These are phyloP conservation scores for Hypoxylon sp. DNA, from an alignment of 2,329 filamentous ascomycete species.

Conservation along the genomic window DNA sequence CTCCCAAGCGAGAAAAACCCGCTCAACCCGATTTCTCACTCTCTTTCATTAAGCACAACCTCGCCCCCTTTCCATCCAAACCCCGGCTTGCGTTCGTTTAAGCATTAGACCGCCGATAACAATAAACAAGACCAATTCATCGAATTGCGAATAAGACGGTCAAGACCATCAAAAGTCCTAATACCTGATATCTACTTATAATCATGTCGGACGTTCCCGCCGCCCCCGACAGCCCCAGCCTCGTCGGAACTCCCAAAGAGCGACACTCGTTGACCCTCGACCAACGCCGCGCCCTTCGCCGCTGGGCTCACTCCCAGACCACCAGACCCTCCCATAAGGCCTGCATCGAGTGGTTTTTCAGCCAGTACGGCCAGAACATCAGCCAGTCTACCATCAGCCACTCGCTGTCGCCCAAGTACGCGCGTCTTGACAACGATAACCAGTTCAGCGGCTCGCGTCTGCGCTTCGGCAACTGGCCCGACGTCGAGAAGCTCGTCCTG, in stretches of 20 bases:
- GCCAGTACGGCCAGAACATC: slow-evolving; percentile 66
- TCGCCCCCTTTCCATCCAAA: slow-evolving; percentile 45
- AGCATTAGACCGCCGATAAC: slow-evolving; percentile 40
- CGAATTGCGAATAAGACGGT: slow-evolving; percentile 38
- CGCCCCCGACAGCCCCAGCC: slow-evolving; percentile 30
- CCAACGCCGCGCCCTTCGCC: slow-evolving; percentile 66
- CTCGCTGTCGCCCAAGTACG: slow-evolving; percentile 68
- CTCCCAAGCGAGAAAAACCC: slow-evolving; percentile 36
- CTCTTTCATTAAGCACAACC: slow-evolving; percentile 44
- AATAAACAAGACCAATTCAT: slow-evolving; percentile 42
- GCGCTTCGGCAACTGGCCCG: slow-evolving; percentile 70
- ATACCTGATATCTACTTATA: slow-evolving; percentile 4
- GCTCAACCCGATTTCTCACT: slow-evolving; percentile 40
- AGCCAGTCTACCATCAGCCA: slow-evolving; percentile 70
- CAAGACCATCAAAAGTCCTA: slow-evolving; percentile 19
- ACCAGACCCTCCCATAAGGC: slow-evolving; percentile 66
- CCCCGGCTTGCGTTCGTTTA: slow-evolving; percentile 44
- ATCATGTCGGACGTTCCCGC: slow-evolving; percentile 43
- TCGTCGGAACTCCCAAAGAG: slow-evolving; percentile 51
- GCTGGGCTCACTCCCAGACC: slow-evolving; percentile 65
- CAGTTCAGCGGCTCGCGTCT: slow-evolving; percentile 69
- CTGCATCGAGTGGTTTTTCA: slow-evolving; percentile 69
- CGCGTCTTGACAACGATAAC: slow-evolving; percentile 66
- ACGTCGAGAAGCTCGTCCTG: slow-evolving; percentile 84
- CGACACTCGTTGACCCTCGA: slow-evolving; percentile 68